Conservation (phyloP, 2,329 filamentous ascomycete genomes). For the Arthrinium phaeospermum region DNA sequence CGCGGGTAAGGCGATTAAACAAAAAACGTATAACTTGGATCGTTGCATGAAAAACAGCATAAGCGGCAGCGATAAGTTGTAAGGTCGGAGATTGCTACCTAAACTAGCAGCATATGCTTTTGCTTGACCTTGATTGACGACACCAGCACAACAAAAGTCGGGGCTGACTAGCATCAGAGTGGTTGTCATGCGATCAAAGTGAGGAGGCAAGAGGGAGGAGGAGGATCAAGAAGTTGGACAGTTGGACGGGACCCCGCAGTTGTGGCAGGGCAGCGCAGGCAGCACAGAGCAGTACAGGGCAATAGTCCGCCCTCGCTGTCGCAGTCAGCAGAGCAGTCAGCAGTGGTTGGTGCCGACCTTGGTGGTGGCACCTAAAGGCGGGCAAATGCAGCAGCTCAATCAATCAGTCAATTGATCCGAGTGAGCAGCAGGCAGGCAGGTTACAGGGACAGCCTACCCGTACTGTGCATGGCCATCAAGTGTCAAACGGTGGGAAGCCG, state of each 20-base stretch:
- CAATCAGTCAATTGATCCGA: no score
- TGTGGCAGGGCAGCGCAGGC: background rate
- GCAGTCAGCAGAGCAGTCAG: no score
- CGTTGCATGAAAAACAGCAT: background rate
- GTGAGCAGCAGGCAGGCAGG: background rate
- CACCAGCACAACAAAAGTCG: background rate
- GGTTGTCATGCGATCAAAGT: constrained; percentile 9
- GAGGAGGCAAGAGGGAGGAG: background rate
- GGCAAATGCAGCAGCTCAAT: background rate
- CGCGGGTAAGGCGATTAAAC: constrained; percentile 12
- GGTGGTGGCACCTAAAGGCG: background rate
- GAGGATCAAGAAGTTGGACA: background rate
- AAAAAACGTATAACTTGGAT: background rate
- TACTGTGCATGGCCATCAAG: background rate
- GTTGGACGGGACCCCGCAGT: background rate
- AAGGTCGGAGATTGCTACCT: background rate
- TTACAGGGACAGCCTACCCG: background rate
- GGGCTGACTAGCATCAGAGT: constrained; percentile 1
- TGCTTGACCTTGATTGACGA: background rate
- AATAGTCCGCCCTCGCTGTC: background rate
- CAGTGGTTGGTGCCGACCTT: no score
- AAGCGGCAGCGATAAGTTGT: background rate
- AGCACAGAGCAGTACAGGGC: background rate
- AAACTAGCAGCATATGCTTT: background rate
- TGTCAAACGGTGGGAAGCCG: background rate